A percentile compares a stretch with the other conserved stretches of the same genome.
These are phyloP conservation scores for Volvariella volvacea DNA, from an alignment of 1,284 basidiomycete species.

Conservation along the genomic window DNA sequence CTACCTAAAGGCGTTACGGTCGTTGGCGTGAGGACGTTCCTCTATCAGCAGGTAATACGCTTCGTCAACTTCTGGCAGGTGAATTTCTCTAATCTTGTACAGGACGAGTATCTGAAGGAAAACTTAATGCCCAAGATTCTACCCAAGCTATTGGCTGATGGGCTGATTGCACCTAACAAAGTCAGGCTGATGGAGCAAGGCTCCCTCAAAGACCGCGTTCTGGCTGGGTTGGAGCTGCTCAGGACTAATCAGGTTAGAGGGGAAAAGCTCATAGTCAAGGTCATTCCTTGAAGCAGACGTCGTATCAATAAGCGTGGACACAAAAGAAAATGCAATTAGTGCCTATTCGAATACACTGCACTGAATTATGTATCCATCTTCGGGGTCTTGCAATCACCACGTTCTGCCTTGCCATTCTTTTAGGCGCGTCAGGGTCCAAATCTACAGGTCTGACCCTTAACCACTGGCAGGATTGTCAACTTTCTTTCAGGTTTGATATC, in stretches of 20 bases:
- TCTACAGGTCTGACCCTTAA: no score
- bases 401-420: no score
- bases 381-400: no score
- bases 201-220: slow-evolving; percentile 31
- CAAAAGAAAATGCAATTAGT: no score
- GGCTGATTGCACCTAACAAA: slow-evolving; percentile 32
- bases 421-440: no score
- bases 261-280: slow-evolving; percentile 40
- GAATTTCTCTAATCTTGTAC: slow-evolving; percentile 2
- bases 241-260: slow-evolving; percentile 41
- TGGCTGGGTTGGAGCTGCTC: slow-evolving; percentile 32
- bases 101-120: slow-evolving; percentile 35
- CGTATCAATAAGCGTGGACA: no score
- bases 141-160: slow-evolving; percentile 30
- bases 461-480: no score
- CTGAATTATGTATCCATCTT: no score
- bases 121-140: slow-evolving; percentile 40
- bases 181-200: slow-evolving; percentile 37
- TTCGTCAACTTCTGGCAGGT: not conserved
- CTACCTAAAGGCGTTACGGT: slow-evolving; percentile 27
- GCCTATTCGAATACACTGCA: no score
- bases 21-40: slow-evolving; percentile 35
- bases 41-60: slow-evolving; percentile 30
- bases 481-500: no score
- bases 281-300: slow-evolving; percentile 13